Percentiles rank a stretch among this genome's conserved stretches.
phyloP scores from a whole-genome alignment of 2,329 filamentous ascomycete species.

The Hysterium pulicare region DNA sequence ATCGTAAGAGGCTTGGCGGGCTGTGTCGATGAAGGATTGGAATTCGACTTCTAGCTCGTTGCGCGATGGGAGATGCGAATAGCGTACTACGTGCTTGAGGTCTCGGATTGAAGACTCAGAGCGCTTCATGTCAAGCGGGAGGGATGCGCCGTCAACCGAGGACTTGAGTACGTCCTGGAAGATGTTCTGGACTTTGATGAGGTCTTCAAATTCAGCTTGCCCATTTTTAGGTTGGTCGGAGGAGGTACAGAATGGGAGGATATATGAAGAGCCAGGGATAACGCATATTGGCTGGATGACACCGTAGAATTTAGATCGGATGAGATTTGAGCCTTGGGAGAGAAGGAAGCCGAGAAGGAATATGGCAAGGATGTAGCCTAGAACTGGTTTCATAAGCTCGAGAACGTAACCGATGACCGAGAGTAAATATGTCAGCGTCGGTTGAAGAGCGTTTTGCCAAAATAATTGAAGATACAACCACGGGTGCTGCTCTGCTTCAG shows the following conservation, averaged over 20 bases:
- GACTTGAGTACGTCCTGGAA: slow-evolving; percentile 74
- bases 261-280: slow-evolving; percentile 60
- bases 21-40: slow-evolving; percentile 69
- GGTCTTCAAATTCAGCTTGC: slow-evolving; percentile 63
- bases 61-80: slow-evolving; percentile 64
- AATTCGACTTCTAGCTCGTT: slow-evolving; percentile 74
- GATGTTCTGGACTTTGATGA: slow-evolving; percentile 70
- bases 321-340: slow-evolving; percentile 46
- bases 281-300: slow-evolving; percentile 68
- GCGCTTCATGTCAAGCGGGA: slow-evolving; percentile 77
- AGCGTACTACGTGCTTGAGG: slow-evolving; percentile 67
- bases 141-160: slow-evolving; percentile 60
- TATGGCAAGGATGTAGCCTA: slow-evolving; percentile 58
- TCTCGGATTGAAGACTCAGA: slow-evolving; percentile 72
- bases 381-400: slow-evolving; percentile 60
- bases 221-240: slow-evolving; percentile 16
- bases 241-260: slow-evolving; percentile 62
- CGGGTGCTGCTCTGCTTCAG: slow-evolving; percentile 12
- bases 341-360: slow-evolving; percentile 59
- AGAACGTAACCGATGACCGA: slow-evolving; percentile 60
- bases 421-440: slow-evolving; percentile 48
- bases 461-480: slow-evolving; percentile 24
- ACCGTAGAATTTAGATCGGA: slow-evolving; percentile 60
- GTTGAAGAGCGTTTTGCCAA: slow-evolving; percentile 31
- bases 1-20: slow-evolving; percentile 61